Evolutionary conservation across 2,329 filamentous ascomycete genomes (phyloP).

Genomic region (Blastomyces percursus): DNA sequence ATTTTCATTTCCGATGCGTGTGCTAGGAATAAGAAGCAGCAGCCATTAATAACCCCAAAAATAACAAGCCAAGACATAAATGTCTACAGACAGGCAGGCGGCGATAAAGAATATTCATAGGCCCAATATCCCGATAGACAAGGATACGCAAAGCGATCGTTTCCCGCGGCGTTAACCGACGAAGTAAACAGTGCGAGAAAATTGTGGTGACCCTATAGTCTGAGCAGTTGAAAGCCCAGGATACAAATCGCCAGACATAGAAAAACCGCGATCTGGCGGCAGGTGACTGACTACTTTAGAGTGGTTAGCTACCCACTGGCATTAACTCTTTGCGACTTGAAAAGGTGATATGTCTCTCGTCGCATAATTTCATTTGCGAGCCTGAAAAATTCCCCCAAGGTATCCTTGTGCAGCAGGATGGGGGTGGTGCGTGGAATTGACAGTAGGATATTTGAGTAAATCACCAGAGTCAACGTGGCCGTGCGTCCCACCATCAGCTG

Average conservation of each 20-base stretch:
- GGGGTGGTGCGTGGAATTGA: background rate
- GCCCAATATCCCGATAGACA: background rate
- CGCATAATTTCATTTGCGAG: background rate
- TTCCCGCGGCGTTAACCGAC: background rate
- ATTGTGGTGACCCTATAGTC: background rate
- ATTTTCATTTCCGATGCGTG: background rate
- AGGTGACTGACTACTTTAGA: background rate
- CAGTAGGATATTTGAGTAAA: conserved; percentile 3
- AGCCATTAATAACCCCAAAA: background rate
- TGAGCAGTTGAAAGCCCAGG: background rate
- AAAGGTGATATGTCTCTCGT: background rate
- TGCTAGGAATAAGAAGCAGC: background rate
- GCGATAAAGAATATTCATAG: background rate
- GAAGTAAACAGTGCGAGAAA: background rate
- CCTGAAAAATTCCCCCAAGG: background rate
- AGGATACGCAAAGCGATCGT: background rate
- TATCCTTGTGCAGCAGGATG: background rate
- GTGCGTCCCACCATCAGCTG: background rate
- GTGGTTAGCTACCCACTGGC: background rate
- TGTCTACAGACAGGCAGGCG: background rate
- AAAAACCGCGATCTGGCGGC: background rate
- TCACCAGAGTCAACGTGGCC: conserved; percentile 5
- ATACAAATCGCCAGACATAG: background rate
- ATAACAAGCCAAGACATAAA: background rate
- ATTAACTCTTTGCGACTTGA: background rate